Conservation (phyloP, 257 asterid genomes). For the Solanum gracilifrons region DNA sequence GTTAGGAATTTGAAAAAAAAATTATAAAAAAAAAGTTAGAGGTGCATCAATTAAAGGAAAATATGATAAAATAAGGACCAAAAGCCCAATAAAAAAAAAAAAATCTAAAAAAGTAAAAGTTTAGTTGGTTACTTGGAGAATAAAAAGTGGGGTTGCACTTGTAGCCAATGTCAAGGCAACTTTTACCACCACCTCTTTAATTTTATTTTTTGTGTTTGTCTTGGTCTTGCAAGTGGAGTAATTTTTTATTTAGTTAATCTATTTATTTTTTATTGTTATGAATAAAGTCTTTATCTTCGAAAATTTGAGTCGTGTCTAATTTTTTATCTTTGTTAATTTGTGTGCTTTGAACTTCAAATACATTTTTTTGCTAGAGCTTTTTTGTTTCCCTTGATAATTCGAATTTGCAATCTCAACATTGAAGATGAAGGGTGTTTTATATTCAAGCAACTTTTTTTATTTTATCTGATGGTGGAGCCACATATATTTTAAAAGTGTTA, state of each 20-base stretch:
- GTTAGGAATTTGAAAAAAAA: conserved; percentile 11
- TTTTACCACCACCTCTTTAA: neutral
- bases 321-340: neutral
- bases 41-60: neutral
- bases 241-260: neutral
- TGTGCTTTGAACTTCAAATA: neutral
- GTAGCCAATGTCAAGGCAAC: conserved; percentile 8
- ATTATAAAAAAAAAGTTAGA: neutral
- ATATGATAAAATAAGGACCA: neutral
- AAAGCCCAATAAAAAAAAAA: neutral
- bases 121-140: neutral
- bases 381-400: neutral
- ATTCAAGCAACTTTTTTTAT: no score
- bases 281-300: neutral
- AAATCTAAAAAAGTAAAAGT: neutral
- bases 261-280: neutral
- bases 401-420: no score
- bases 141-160: neutral
- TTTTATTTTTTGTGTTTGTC: neutral
- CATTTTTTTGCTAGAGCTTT: fast-evolving
- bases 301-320: neutral
- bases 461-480: fast-evolving
- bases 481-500: no score
- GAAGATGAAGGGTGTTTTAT: no score
- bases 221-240: neutral